Conservation (phyloP, 345 rosid genomes). For the Salix brachista region DNA sequence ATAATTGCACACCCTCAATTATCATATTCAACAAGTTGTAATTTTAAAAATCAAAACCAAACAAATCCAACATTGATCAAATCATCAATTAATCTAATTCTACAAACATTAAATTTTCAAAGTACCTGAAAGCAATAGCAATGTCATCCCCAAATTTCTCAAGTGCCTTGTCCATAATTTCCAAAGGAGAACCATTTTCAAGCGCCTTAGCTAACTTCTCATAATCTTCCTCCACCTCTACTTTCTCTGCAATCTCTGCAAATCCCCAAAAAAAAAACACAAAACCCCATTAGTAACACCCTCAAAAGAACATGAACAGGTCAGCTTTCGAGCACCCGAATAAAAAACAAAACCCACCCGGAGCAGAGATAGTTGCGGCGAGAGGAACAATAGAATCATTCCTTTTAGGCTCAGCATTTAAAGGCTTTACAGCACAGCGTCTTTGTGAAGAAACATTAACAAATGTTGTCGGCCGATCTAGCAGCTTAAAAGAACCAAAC, state of each 20-base stretch:
- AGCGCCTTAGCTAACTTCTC: constrained; percentile 58
- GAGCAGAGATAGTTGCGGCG: constrained; percentile 54
- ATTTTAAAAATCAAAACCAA: too few relatives aligned
- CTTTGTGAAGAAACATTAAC: constrained; percentile 37
- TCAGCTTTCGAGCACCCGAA: too few relatives aligned
- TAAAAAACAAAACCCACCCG: constrained; percentile 42
- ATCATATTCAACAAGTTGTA: background rate
- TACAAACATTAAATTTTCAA: background rate
- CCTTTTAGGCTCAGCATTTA: constrained; percentile 56
- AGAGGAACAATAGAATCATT: constrained; percentile 45
- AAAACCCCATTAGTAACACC: background rate
- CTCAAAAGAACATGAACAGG: too few relatives aligned
- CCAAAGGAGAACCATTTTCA: constrained; percentile 73
- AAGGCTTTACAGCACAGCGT: constrained; percentile 40
- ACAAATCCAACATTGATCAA: background rate
- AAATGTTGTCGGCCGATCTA: constrained; percentile 38
- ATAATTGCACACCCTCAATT: background rate
- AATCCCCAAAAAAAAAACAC: background rate
- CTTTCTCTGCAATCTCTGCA: constrained; percentile 58
- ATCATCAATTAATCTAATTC: background rate
- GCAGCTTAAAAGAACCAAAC: constrained; percentile 45
- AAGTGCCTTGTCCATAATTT: constrained; percentile 84
- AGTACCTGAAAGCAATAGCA: constrained; percentile 93
- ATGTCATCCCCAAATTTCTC: constrained; percentile 76
- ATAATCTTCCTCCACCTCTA: constrained; percentile 42